Evolutionary conservation across 345 rosid species (phyloP).

Genomic region (Eutrema japonicum): DNA sequence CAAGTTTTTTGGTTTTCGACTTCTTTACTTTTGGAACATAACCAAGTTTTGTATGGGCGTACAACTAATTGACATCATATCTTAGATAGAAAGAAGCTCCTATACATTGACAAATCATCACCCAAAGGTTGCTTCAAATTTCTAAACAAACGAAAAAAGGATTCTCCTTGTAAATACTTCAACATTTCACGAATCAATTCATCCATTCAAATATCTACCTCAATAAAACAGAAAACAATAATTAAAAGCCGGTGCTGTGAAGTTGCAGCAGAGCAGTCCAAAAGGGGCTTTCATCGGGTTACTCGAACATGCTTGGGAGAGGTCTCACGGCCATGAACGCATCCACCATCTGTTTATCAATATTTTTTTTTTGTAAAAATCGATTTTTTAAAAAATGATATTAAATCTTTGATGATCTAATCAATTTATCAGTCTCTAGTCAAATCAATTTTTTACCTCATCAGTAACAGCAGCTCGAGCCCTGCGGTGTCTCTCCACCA

Average conservation of each 20-base stretch:
- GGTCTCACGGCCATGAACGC: conserved; percentile 94
- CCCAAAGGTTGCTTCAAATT: not conserved
- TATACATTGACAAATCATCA: not conserved
- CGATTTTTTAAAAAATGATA: not conserved
- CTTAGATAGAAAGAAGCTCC: not conserved
- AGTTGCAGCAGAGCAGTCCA: conserved; percentile 13
- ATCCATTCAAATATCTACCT: not conserved
- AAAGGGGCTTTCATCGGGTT: not conserved
- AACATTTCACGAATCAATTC: not conserved
- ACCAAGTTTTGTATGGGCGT: not conserved
- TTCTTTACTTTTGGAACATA: not conserved
- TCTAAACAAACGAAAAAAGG: not conserved
- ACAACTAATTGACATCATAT: no score
- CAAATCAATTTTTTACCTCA: conserved; percentile 52
- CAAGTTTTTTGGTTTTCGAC: not conserved
- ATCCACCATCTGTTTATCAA: conserved; percentile 74
- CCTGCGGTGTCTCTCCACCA: conserved; percentile 79
- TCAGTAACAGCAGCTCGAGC: conserved; percentile 87
- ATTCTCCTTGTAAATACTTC: not conserved
- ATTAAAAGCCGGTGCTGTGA: not conserved
- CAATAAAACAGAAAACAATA: not conserved
- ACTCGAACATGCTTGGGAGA: conserved; percentile 84
- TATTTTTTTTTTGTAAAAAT: not conserved
- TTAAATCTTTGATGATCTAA: no score
- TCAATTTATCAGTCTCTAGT: not conserved